These are phyloP conservation scores for Pichia sp. DNA, from an alignment of 1,139 yeast species.

Conservation along the genomic window DNA sequence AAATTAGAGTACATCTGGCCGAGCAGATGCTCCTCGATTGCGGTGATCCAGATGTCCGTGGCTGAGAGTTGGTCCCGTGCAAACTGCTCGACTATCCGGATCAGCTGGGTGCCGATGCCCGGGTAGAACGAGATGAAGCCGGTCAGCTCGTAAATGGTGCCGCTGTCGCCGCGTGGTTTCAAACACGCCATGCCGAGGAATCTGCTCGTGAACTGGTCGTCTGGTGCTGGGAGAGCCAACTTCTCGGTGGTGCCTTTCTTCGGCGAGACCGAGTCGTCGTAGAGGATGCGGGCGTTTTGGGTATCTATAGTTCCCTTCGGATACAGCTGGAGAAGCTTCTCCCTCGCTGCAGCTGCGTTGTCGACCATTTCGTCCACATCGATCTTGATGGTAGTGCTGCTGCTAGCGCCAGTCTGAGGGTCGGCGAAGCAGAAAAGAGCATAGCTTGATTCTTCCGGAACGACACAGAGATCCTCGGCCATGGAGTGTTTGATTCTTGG, in stretches of 20 bases:
- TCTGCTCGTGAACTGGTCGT: slow-evolving; percentile 12
- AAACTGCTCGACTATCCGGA: slow-evolving; percentile 20
- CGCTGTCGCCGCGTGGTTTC: slow-evolving; percentile 29
- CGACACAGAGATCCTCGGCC: slow-evolving; percentile 32
- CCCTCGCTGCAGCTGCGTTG: slow-evolving; percentile 30
- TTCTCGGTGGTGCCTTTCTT: background rate
- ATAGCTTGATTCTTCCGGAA: slow-evolving; percentile 16
- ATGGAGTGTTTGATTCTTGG: slow-evolving; percentile 40
- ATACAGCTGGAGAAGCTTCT: slow-evolving; percentile 18
- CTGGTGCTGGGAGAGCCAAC: background rate
- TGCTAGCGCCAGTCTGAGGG: slow-evolving; percentile 7
- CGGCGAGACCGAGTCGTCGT: slow-evolving; percentile 2
- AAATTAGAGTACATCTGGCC: slow-evolving; percentile 43
- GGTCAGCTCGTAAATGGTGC: slow-evolving; percentile 39
- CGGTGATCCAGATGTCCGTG: slow-evolving; percentile 36
- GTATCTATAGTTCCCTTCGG: slow-evolving; percentile 16
- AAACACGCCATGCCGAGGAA: slow-evolving; percentile 45
- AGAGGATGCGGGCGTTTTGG: background rate
- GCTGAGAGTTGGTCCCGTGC: slow-evolving; percentile 14
- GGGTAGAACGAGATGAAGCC: slow-evolving; percentile 50
- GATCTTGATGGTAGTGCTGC: background rate
- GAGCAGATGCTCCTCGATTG: slow-evolving; percentile 48
- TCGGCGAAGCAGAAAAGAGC: slow-evolving; percentile 21
- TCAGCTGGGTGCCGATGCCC: slow-evolving; percentile 37
- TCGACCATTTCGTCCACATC: slow-evolving; percentile 7